These are phyloP conservation scores for Senna siamea DNA, from an alignment of 306 rosid species.

Conservation along the genomic window DNA sequence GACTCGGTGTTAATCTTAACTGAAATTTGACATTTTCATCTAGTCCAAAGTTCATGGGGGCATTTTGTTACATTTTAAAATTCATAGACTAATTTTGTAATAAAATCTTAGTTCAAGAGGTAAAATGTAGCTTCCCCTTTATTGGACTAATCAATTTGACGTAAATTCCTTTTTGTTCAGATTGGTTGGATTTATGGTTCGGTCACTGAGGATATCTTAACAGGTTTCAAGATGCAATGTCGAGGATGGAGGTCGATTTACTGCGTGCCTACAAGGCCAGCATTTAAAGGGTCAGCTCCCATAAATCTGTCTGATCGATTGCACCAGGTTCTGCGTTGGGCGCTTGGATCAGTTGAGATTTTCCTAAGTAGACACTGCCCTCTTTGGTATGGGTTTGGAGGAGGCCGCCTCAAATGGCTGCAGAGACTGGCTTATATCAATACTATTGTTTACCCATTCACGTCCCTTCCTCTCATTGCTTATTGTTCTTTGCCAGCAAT, in stretches of 20 bases:
- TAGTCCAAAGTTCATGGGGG: no score
- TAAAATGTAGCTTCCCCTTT: no score
- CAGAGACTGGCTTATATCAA: conserved; percentile 92
- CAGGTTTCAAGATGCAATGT: conserved; percentile 99
- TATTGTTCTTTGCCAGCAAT: conserved; percentile 91
- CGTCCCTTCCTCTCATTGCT: conserved; percentile 96
- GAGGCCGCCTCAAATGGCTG: conserved; percentile 90
- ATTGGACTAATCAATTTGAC: conserved; percentile 24
- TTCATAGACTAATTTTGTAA: no score
- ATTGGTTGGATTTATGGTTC: conserved; percentile 99
- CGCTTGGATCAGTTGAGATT: conserved; percentile 96
- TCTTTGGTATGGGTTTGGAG: conserved; percentile 88
- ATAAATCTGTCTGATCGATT: conserved; percentile 90
- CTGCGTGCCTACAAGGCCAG: conserved; percentile 98
- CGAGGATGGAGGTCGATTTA: conserved; percentile 98
- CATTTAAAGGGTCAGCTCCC: conserved; percentile 98
- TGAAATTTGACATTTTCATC: no score
- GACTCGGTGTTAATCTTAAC: no score
- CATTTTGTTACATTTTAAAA: no score
- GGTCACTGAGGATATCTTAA: conserved; percentile 93
- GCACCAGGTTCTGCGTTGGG: conserved; percentile 99
- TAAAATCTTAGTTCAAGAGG: no score
- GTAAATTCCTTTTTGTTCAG: conserved; percentile 46
- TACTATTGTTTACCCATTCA: conserved; percentile 96
- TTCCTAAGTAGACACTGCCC: conserved; percentile 97